Evolutionary conservation across 192 early-diverging fungal species (phyloP), one percentile per base, ranked within the genome.

Genomic region (Rhizophagus clarus): DNA sequence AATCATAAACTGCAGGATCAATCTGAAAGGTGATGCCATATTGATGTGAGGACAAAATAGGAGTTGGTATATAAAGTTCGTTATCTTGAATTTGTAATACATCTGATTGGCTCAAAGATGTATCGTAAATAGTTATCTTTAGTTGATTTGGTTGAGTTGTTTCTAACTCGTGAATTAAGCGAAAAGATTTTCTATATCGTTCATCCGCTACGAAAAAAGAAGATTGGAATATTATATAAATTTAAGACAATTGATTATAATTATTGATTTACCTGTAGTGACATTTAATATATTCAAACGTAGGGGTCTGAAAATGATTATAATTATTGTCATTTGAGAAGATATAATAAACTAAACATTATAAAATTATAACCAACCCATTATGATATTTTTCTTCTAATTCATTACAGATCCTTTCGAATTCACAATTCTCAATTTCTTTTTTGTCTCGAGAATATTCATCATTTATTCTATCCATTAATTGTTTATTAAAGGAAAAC

Each of bases 1-100:
- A 22, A 17, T 69, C 67, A n/a, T 69, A 69, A 28, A 61, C 29
- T 77, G 22, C 61, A 9, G 76, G 76, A 77, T 66, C 45, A 15
- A 40, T 15, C 15, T 77, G 24, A 17, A 61, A 77, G 10, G 61
- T 28, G 10, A 28, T 28, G 10, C 11, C 63, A 9, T 7, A 26
- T 31, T 28, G 22, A 28, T 5, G 17, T 2, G 17, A 20, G 3
- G 14, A 22, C 51, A 56, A 56, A 56, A 14, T 2, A n/a, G 37
- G 34, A 40, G 31, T 42, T 10, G 68, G 32, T 32, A 70, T 29
- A 70, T 70, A 22, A 22, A 70, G 40, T 11, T 42, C 68, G 26
- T 70, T n/a, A 20, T 40, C 32, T n/a, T 37, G 29, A 31, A 70
- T 14, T 34, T n/a, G 29, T 22, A 42, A 40, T 9, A n/a, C 24